Evolutionary conservation across 768 basidiomycete genomes (phyloP), one percentile per base, ranked within the genome.

Genomic region (Podaxis carcinomalis): DNA sequence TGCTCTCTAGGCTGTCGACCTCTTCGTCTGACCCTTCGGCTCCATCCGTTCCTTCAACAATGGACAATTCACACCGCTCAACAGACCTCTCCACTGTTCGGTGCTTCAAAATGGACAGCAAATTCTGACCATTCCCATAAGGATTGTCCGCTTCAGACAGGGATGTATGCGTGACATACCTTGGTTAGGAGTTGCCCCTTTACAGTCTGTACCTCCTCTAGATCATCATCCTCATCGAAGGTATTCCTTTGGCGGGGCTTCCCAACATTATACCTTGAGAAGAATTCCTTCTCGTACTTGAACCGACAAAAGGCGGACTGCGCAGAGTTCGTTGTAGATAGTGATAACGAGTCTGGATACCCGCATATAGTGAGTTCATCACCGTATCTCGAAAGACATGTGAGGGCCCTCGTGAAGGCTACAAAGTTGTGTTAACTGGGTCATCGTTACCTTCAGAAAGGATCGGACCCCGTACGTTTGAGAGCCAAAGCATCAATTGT

Each of bases 281-380:
- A 94, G 74, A 90, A 92, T 39, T 78, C 74, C 42, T 76, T 81
- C 7, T 78, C 77, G 65, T 88, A 91, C 69, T 83, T 86, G 76
- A 93, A 88, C 13, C 89, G 83, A 72, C 86, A 89, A 68, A 90
- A 93, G 10, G 92, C 92, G 40, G 92, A 89, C 68, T 87, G 83
- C 4, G 92, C 87, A 2, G 88, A 85, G 72, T 93, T 94, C 23
- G 89, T 91, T 1, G 87, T 77, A 56, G 89, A 90, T 27, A 94
- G 70, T 5, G 85, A 79, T 35, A 94, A 69, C 36, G 75, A 73
- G 37, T 88, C 85, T 0, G 78, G 69, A 7, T 83, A 82, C 6
- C 88, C 90, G 61, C 85, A 80, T 44, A 94, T 79, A 39, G 82
- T 79, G 46, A 94, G 74, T 63, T 94, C 90, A 62, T 94, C 92